A percentile compares a stretch with the other conserved stretches of the same genome.
phyloP scores from a whole-genome alignment of 2,329 filamentous ascomycete genomes.

The Phoma sp. region DNA sequence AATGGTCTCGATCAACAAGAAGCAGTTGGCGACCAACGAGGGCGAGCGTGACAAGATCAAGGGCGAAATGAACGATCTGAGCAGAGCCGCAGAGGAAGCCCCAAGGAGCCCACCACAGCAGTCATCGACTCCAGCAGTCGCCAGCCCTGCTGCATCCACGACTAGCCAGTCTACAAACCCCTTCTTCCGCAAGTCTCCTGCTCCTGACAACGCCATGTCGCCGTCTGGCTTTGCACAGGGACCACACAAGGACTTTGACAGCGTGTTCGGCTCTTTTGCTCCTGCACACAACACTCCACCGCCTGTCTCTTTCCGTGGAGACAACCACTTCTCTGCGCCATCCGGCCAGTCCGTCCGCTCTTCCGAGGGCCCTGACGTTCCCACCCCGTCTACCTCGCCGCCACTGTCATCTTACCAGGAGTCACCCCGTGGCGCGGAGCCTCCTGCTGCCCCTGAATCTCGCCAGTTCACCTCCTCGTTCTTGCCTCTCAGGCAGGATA shows the following conservation, averaged over 20 bases:
- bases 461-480: slow-evolving; percentile 79
- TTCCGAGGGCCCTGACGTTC: slow-evolving; percentile 56
- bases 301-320: slow-evolving; percentile 67
- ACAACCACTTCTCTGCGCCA: slow-evolving; percentile 52
- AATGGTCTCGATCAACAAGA: slow-evolving; percentile 96
- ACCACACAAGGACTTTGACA: slow-evolving; percentile 69
- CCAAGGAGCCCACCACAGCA: slow-evolving; percentile 41
- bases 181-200: slow-evolving; percentile 77
- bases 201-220: slow-evolving; percentile 58
- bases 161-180: slow-evolving; percentile 84
- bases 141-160: slow-evolving; percentile 68
- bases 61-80: slow-evolving; percentile 73
- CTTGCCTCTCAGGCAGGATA: slow-evolving; percentile 69
- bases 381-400: slow-evolving; percentile 69
- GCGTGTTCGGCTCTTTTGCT: slow-evolving; percentile 76
- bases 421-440: slow-evolving; percentile 63
- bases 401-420: slow-evolving; percentile 60
- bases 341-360: slow-evolving; percentile 53
- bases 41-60: slow-evolving; percentile 87
- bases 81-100: slow-evolving; percentile 65
- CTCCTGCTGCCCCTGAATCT: slow-evolving; percentile 71
- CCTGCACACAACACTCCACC: slow-evolving; percentile 54
- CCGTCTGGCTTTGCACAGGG: slow-evolving; percentile 55
- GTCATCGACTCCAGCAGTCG: slow-evolving; percentile 54
- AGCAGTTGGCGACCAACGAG: slow-evolving; percentile 90